Conservation (phyloP, 129 eudicot genomes). For the Helianthus tuberosus region DNA sequence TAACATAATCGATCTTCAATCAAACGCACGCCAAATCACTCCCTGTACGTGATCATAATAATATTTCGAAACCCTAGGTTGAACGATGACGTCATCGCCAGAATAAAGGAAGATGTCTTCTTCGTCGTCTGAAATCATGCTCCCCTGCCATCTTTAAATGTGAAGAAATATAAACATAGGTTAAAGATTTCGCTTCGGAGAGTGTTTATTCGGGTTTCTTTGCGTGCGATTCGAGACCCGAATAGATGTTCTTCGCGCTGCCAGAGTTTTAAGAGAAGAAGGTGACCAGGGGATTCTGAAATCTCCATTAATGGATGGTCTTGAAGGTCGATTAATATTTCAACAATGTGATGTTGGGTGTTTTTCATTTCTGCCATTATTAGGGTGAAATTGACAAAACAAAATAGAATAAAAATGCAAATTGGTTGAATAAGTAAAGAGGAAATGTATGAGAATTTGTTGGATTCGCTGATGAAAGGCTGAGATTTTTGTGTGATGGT, state of each 20-base stretch:
- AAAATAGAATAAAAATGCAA: neutral
- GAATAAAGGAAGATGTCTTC: no score
- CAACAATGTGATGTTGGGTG: conserved; percentile 50
- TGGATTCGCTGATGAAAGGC: conserved; percentile 13
- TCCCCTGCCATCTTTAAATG: no score
- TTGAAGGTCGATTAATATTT: conserved; percentile 60
- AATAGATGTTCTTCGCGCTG: conserved; percentile 74
- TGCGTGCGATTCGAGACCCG: conserved; percentile 41
- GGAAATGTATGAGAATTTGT: conserved; percentile 7
- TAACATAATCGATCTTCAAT: no score
- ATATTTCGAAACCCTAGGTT: no score
- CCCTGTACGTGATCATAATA: no score
- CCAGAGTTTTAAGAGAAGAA: conserved; percentile 79
- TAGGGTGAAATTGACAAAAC: conserved; percentile 1
- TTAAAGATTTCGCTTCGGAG: conserved; percentile 57
- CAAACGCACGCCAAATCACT: no score
- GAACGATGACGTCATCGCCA: no score
- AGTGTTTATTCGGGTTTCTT: conserved; percentile 48
- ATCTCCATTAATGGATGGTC: conserved; percentile 89
- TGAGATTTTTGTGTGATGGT: no score
- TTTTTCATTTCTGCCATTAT: conserved; percentile 55
- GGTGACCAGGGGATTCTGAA: conserved; percentile 84
- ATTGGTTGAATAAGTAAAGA: no score
- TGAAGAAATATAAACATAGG: conserved; percentile 65
- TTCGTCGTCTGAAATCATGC: no score